Base-by-base conservation (phyloP, 805 yeast species). In the Sugiyamaella qingdaonensis region DNA sequence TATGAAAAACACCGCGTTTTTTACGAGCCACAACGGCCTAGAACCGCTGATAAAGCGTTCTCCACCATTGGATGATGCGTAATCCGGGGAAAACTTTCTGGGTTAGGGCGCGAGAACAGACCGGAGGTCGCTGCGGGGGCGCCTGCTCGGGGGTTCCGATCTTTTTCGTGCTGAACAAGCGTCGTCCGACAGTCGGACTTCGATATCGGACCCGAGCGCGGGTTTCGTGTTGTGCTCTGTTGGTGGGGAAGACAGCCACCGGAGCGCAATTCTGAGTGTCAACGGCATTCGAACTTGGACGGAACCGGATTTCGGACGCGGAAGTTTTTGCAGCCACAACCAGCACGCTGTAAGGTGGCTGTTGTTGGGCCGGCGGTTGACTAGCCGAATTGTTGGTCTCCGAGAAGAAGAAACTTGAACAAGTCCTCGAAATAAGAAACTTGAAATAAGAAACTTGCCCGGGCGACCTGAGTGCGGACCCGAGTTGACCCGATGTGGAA, bases 401-500 rank as follows among this genome's bases (percentile, higher is more conserved):
- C 37, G n/a, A 9, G 37, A 34, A 34, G 16, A 34, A 14, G 16
- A 34, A n/a, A 39, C 43, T 39, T 39, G 43, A 39, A 39, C 19
- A 39, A 39, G 43, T 4, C 4, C 43, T 39, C 13, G 43, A 21
- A 39, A 39, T 39, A 39, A 39, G 43, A 46, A 46, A 46, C 36
- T 46, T 29, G 36, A 16, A 33, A 31, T 18, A 29, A 46, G 36
- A 32, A 29, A 46, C 33, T 32, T 31, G 29, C 13, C 19, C 39
- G 21, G 49, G 16, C 27, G 49, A 10, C 24, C 43, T 21, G 43
- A 39, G 43, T 11, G 43, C 39, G 43, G 43, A 4, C 43, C 43
- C 43, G 43, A 39, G 24, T 39, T 39, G 43, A 39, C 43, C 43
- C 43, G 43, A 39, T 14, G 19, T 39, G 43, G 43, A n/a, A 34